Evolutionary conservation across 2,329 filamentous ascomycete species (phyloP), one percentile per base, ranked within the genome.

Genomic region (Botryotinia calthae): DNA sequence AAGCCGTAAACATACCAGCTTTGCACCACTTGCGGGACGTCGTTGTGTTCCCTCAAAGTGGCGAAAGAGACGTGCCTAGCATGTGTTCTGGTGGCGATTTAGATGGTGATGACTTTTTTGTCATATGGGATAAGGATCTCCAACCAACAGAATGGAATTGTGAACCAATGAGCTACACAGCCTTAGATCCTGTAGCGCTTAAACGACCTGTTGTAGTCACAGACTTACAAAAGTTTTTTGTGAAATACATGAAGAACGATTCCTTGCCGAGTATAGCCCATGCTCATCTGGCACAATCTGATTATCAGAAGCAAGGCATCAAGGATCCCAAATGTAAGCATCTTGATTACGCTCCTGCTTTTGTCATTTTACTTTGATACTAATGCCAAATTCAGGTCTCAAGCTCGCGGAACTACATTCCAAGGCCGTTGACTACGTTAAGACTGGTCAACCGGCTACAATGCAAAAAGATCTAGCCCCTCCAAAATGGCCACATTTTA

Each of bases 81-180:
- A 98, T 98, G 95, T 94, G 96, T 76, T 97, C 96, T 6, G 96
- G 96, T 2, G 96, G 96, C 0, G 96, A 99, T 79, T 86, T 99
- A 0, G 96, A 99, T 79, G 96, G 96, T 0, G 96, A 99, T 78
- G 96, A 99, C 80, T 99, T 94, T 80, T 91, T 98, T 72, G 90
- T 98, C 8, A 91, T 98, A 63, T 99, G 96, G 95, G 95, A 99
- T 76, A 81, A 86, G 34, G 87, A 88, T 22, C 84, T 99, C 10
- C 84, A 97, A 40, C 93, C 93, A 0, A 76, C 82, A 1, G 83
- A 87, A 68, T 93, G 92, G 88, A 93, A 96, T 76, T 85, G 88
- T 48, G 83, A 87, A 0, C 91, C 96, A 0, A 97, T 98, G 93
- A 86, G 92, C 75, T 96, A 94, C 79, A 84, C 86, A 0, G 84